Evolutionary conservation across 176 grass and related monocot genomes (phyloP).

Genomic region (Elaeis guineensis): DNA sequence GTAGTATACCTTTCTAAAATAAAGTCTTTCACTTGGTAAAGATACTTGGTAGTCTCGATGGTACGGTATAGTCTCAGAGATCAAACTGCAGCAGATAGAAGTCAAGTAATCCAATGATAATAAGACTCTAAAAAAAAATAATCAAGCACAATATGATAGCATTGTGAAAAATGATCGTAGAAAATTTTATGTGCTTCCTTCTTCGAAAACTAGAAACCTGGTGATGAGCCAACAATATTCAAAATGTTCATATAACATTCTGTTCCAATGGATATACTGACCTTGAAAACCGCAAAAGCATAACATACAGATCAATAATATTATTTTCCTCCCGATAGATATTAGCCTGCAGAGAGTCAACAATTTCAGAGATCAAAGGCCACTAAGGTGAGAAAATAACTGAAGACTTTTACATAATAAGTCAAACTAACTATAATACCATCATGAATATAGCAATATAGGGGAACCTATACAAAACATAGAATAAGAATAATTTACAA

Average conservation of each 20-base stretch:
- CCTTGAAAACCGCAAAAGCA: conserved; percentile 42
- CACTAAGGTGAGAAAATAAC: not conserved
- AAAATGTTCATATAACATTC: not conserved
- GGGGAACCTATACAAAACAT: too few relatives aligned
- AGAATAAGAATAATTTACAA: too few relatives aligned
- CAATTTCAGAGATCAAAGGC: too few relatives aligned
- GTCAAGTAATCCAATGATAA: too few relatives aligned
- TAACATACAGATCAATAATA: conserved; percentile 41
- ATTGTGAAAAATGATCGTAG: too few relatives aligned
- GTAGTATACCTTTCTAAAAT: conserved; percentile 24
- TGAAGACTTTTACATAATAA: not conserved
- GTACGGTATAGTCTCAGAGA: conserved; percentile 32
- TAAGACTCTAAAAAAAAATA: too few relatives aligned
- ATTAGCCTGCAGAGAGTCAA: conserved; percentile 19
- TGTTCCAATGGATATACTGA: conserved; percentile 6
- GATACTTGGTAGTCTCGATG: conserved; percentile 28
- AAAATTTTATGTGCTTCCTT: too few relatives aligned
- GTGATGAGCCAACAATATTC: too few relatives aligned
- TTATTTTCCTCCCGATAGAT: conserved; percentile 31
- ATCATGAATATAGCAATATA: too few relatives aligned
- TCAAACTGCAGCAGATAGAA: conserved; percentile 24
- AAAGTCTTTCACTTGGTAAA: conserved; percentile 18
- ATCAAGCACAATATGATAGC: too few relatives aligned
- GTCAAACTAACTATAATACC: too few relatives aligned
- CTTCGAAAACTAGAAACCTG: too few relatives aligned